These are phyloP conservation scores for Fusarium chuoi DNA, from an alignment of 2,329 filamentous ascomycete species.

Conservation along the genomic window DNA sequence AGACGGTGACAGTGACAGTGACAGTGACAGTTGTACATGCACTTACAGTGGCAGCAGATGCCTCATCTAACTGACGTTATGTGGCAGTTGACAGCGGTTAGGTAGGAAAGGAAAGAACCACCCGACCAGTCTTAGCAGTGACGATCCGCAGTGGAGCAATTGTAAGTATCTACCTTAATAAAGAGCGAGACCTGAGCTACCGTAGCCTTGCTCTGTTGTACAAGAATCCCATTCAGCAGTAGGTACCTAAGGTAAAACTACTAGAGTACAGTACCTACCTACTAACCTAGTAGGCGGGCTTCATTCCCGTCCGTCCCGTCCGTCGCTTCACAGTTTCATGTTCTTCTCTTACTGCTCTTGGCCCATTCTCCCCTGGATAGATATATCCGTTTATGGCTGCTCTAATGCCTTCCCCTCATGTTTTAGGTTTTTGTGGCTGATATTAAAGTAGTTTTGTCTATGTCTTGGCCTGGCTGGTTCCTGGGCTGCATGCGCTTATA, in stretches of 20 bases:
- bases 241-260: too few species aligned
- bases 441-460: not conserved
- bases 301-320: not conserved
- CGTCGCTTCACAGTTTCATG: not conserved
- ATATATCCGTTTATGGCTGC: not conserved
- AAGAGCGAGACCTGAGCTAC: not conserved
- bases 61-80: not conserved
- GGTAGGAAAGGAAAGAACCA: not conserved
- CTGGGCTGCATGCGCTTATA: not conserved
- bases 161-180: not conserved
- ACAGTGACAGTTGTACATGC: not conserved
- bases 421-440: constrained; percentile 14
- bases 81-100: constrained; percentile 3
- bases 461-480: not conserved
- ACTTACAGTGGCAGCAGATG: not conserved
- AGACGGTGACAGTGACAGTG: not conserved
- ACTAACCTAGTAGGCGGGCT: not conserved
- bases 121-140: not conserved
- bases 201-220: not conserved
- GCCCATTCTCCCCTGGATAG: not conserved
- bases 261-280: too few species aligned
- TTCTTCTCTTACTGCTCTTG: not conserved
- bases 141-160: constrained; percentile 12
- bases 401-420: not conserved
- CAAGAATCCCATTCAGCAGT: not conserved